Evolutionary conservation across 108 stramenopile species (phyloP), one percentile per base, ranked within the genome.

Genomic region (Skeletonema menzelii): DNA sequence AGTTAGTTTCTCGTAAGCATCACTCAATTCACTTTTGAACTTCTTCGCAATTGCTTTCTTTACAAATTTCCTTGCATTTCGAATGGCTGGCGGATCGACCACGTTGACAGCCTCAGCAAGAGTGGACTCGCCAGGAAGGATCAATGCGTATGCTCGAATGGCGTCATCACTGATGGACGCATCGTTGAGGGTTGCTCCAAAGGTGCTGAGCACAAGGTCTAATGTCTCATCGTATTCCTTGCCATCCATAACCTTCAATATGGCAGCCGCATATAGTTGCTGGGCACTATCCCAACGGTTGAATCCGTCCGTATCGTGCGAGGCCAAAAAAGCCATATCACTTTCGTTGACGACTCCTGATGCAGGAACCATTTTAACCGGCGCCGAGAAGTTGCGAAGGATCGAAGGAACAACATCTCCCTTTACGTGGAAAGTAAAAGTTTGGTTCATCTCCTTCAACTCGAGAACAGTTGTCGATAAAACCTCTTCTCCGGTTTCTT

Each of bases 201-300:
- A 93, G 20, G 88, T 85, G 44, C 85, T 80, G 12, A 76, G 47
- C 20, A 85, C 88, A 66, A 58, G 82, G 27, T 82, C 69, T 27
- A 65, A 67, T 15, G 85, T 91, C 27, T 70, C 74, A 3, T 17
- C 66, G 14, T 72, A 62, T 32, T 62, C 46, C 38, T 65, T 68
- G 1, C 55, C 74, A 22, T 73, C 65, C 68, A 89, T 62, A 14
- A 63, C 63, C 77, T 92, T 86, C 72, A 94, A 87, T 69, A 94
- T 86, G 37, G 76, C 64, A 24, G 56, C 53, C 26, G 84, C 76
- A 63, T 70, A 85, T 2, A 97, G 67, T 56, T 75, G 76, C 61
- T 96, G 93, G 22, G 85, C 89, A 32, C 96, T 91, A 58, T 96
- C 97, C 95, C 95, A 97, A 20, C 85, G 81, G 86, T 97, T 97